Evolutionary conservation across 805 yeast species (phyloP).

Genomic region (Spathaspora passalidarum): DNA sequence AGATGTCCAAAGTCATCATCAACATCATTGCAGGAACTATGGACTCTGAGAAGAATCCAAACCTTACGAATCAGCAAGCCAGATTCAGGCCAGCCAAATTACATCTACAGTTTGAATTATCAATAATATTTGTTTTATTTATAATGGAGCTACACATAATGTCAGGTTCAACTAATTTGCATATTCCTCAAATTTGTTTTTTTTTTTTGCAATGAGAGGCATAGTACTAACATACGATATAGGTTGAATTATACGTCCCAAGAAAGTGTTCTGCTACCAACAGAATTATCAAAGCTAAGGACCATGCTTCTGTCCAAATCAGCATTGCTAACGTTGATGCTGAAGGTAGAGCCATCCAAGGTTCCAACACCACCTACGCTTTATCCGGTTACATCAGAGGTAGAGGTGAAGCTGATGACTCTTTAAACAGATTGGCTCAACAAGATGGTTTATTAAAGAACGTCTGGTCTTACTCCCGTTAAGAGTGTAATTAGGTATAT

Average conservation of each 20-base stretch:
- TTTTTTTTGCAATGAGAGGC: neutral
- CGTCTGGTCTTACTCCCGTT: constrained; percentile 94
- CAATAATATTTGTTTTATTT: neutral
- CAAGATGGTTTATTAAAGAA: constrained; percentile 96
- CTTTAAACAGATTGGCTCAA: constrained; percentile 98
- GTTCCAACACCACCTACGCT: constrained; percentile 91
- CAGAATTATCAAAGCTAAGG: constrained; percentile 99
- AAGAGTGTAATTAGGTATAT: constrained; percentile 26
- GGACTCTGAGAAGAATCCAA: too few relatives aligned
- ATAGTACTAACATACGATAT: constrained; percentile 7
- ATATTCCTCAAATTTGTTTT: neutral
- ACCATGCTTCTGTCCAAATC: constrained; percentile 98
- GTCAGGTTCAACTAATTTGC: neutral
- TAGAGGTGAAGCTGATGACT: constrained; percentile 99
- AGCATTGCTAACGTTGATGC: constrained; percentile 98
- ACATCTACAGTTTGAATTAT: too few relatives aligned
- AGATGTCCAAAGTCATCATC: too few relatives aligned
- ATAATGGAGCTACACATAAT: neutral
- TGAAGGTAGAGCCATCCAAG: constrained; percentile 92
- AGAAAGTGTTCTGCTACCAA: constrained; percentile 99
- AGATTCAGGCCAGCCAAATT: too few relatives aligned
- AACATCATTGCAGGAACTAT: too few relatives aligned
- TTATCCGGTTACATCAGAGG: constrained; percentile 95
- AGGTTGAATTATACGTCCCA: constrained; percentile 99
- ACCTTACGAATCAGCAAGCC: too few relatives aligned